Percentiles rank a stretch among this genome's conserved stretches.
Evolutionary conservation across 164 flowering plant genomes (phyloP).

Genomic region (Akebia trifoliata): DNA sequence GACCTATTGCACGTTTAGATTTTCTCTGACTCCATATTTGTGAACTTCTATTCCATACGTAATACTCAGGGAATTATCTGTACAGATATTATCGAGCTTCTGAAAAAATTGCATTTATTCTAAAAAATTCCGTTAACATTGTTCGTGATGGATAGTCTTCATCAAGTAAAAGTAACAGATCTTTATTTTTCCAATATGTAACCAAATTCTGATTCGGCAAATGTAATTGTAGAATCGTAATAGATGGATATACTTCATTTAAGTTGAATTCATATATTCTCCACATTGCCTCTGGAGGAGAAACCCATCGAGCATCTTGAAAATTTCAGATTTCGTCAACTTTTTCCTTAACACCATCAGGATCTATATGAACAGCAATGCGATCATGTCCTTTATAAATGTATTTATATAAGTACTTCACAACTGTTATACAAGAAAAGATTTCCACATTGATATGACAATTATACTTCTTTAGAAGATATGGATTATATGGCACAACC

Average conservation of each 20-base stretch:
- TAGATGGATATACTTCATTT: not conserved
- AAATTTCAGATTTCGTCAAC: not conserved
- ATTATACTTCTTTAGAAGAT: constrained; percentile 2
- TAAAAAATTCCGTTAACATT: constrained; percentile 1
- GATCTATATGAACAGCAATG: not conserved
- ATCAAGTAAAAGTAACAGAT: too few relatives aligned
- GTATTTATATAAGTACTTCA: constrained; percentile 22
- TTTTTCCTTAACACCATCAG: not conserved
- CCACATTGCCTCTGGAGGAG: constrained; percentile 4
- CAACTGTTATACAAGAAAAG: not conserved
- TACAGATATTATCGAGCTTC: not conserved
- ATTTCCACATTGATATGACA: constrained; percentile 6
- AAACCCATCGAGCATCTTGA: constrained; percentile 2
- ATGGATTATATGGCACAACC: constrained; percentile 28
- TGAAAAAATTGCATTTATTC: not conserved
- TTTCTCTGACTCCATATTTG: not conserved
- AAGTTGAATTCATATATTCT: not conserved
- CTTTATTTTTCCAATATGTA: too few relatives aligned
- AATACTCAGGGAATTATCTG: not conserved
- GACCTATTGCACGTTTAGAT: not conserved
- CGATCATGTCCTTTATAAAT: constrained; percentile 20
- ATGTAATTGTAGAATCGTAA: not conserved
- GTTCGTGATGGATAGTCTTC: not conserved
- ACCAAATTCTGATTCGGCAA: too few relatives aligned
- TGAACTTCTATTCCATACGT: not conserved